Percentiles rank a stretch among this genome's conserved stretches.
phyloP scores from a whole-genome alignment of 2,329 filamentous ascomycete species.

The Fusarium nisikadoi region DNA sequence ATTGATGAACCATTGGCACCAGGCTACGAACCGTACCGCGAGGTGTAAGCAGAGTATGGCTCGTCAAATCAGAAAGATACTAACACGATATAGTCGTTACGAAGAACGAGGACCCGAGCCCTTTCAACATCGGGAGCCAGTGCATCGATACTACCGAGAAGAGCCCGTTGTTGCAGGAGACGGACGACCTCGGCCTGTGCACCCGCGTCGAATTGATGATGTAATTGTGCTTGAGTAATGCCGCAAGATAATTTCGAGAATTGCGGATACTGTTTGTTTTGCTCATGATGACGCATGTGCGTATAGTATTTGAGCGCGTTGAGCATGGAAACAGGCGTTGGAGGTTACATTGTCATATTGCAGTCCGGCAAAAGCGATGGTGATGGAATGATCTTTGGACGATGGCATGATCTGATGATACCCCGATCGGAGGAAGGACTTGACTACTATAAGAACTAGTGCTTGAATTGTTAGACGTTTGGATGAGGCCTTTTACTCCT shows the following conservation, averaged over 20 bases:
- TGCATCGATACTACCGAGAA: slow-evolving; percentile 30
- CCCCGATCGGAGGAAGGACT: slow-evolving; percentile 32
- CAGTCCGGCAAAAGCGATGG: slow-evolving; percentile 8
- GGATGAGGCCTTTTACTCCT: not conserved
- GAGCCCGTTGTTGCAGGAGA: slow-evolving; percentile 21
- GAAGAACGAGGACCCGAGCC: slow-evolving; percentile 10
- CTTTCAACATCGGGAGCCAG: slow-evolving; percentile 23
- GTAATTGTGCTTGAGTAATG: slow-evolving; percentile 49
- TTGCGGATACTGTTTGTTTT: not conserved
- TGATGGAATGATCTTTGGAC: slow-evolving; percentile 18
- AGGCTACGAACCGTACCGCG: slow-evolving; percentile 35
- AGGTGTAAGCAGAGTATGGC: slow-evolving; percentile 38
- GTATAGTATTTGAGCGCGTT: not conserved
- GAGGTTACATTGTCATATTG: slow-evolving; percentile 19
- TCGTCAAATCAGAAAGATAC: not conserved
- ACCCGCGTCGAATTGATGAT: slow-evolving; percentile 41
- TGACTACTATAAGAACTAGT: slow-evolving; percentile 4
- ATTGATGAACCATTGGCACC: slow-evolving; percentile 12
- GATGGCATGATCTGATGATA: slow-evolving; percentile 39
- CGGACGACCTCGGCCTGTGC: slow-evolving; percentile 29
- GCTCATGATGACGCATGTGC: not conserved
- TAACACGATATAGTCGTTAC: slow-evolving; percentile 34
- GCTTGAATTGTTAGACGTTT: not conserved
- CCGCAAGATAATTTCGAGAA: not conserved
- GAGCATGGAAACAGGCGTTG: slow-evolving; percentile 24